Percentiles rank a stretch among this genome's conserved stretches.
These are phyloP conservation scores for Trichaptum fuscoviolaceum DNA, from an alignment of 768 basidiomycete genomes.

Conservation along the genomic window DNA sequence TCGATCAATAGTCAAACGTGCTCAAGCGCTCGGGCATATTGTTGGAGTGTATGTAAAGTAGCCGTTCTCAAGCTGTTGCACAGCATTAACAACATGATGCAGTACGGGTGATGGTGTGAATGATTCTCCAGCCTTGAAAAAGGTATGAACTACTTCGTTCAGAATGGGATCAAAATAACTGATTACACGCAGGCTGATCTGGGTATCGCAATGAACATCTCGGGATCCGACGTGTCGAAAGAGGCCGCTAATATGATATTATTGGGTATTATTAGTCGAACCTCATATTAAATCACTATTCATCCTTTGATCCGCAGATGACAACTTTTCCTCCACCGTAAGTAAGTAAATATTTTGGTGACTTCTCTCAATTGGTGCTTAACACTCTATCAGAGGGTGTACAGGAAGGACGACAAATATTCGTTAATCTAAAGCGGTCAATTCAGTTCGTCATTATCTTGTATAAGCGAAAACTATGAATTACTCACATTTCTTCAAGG, in stretches of 20 bases:
- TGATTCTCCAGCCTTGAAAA: slow-evolving; percentile 66
- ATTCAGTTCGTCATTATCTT: slow-evolving; percentile 45
- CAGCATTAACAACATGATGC: slow-evolving; percentile 6
- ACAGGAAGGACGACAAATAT: slow-evolving; percentile 63
- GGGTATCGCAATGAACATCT: slow-evolving; percentile 73
- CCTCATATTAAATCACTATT: background rate
- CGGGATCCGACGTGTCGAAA: slow-evolving; percentile 69
- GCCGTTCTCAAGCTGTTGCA: slow-evolving; percentile 1
- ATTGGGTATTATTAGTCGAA: slow-evolving; percentile 36
- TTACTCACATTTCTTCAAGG: slow-evolving; percentile 22
- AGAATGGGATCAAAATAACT: background rate
- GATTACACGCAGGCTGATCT: slow-evolving; percentile 44
- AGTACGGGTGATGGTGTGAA: slow-evolving; percentile 73
- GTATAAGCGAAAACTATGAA: background rate
- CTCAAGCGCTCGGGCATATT: slow-evolving; percentile 65
- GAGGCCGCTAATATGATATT: slow-evolving; percentile 75
- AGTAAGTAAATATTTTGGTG: slow-evolving; percentile 35
- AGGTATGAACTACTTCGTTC: slow-evolving; percentile 23
- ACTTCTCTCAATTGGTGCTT: background rate
- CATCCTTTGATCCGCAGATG: slow-evolving; percentile 33
- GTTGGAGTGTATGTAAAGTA: slow-evolving; percentile 55
- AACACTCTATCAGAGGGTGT: slow-evolving; percentile 45
- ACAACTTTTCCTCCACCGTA: slow-evolving; percentile 70
- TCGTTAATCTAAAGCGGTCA: slow-evolving; percentile 65
- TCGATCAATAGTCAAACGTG: slow-evolving; percentile 51